These are phyloP conservation scores for Bacterosira constricta DNA, from an alignment of 108 stramenopile species.

Conservation along the genomic window DNA sequence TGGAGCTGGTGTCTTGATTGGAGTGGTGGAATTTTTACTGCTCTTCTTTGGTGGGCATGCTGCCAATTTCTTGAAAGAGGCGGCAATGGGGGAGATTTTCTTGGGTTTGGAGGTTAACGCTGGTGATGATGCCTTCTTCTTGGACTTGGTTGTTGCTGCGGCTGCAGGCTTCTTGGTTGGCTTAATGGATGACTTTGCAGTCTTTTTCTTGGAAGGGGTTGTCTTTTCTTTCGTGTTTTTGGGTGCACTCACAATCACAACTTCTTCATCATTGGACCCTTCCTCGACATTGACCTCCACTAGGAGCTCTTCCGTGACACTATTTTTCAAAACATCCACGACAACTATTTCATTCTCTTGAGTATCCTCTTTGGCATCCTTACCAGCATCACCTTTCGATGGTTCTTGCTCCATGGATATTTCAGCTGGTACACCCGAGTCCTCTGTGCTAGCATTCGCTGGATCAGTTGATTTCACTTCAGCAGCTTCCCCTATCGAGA, in stretches of 20 bases:
- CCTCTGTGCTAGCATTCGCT: neutral
- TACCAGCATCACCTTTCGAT: neutral
- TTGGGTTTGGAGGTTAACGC: neutral
- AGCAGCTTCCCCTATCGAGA: neutral
- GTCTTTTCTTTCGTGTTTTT: neutral
- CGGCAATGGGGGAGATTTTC: neutral
- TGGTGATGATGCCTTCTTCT: neutral
- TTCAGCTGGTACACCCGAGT: neutral
- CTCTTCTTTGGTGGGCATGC: constrained; percentile 6
- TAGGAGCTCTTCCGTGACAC: neutral
- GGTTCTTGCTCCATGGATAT: neutral
- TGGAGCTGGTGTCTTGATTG: neutral
- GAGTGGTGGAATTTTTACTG: neutral
- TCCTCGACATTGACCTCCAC: neutral
- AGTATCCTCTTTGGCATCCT: neutral
- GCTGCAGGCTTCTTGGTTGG: neutral
- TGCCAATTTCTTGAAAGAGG: constrained; percentile 4
- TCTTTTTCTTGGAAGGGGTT: neutral
- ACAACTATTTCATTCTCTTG: neutral
- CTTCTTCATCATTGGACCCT: neutral
- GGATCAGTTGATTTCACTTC: neutral
- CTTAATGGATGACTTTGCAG: neutral
- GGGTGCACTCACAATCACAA: neutral
- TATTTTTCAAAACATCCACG: neutral
- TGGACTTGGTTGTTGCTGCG: neutral